phyloP scores from a whole-genome alignment of 768 basidiomycete species.

The Leccinellum rugosiceps region DNA sequence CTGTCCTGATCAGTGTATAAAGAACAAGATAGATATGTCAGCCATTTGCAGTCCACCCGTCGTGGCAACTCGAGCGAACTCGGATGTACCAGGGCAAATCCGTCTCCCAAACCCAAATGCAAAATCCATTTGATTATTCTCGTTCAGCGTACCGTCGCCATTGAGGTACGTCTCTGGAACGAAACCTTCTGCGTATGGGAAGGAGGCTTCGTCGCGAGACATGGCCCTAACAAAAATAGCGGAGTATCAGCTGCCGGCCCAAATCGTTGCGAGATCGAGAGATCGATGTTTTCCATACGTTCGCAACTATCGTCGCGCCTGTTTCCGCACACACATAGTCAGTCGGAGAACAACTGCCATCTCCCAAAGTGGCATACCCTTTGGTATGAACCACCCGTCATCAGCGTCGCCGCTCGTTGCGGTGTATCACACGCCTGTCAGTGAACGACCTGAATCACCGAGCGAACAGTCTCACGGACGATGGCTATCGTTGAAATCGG shows the following conservation, averaged over 20 bases:
- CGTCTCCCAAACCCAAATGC: constrained; percentile 15
- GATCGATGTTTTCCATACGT: constrained; percentile 8
- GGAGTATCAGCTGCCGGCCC: not conserved
- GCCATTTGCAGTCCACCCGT: not conserved
- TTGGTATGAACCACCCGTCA: constrained; percentile 28
- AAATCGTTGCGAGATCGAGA: not conserved
- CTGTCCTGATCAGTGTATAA: not conserved
- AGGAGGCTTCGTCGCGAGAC: constrained; percentile 7
- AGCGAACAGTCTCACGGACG: not conserved
- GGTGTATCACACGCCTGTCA: constrained; percentile 20
- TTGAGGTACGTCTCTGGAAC: constrained; percentile 12
- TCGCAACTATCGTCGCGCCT: constrained; percentile 12
- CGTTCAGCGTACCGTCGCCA: constrained; percentile 4
- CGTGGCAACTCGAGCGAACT: not conserved
- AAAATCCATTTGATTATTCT: constrained; percentile 5
- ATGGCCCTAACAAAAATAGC: constrained; percentile 7
- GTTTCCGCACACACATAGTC: not conserved
- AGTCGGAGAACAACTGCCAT: not conserved
- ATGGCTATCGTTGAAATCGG: not conserved
- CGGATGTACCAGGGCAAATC: constrained; percentile 1
- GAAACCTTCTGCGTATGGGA: constrained; percentile 8
- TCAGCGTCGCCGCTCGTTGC: constrained; percentile 20
- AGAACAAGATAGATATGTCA: not conserved
- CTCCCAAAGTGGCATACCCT: constrained; percentile 21
- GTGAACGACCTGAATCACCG: too few species aligned